Percentiles rank a stretch among this genome's conserved stretches.
These are phyloP conservation scores for Parachlorella kessleri DNA, from an alignment of 139 green algal species.

Conservation along the genomic window DNA sequence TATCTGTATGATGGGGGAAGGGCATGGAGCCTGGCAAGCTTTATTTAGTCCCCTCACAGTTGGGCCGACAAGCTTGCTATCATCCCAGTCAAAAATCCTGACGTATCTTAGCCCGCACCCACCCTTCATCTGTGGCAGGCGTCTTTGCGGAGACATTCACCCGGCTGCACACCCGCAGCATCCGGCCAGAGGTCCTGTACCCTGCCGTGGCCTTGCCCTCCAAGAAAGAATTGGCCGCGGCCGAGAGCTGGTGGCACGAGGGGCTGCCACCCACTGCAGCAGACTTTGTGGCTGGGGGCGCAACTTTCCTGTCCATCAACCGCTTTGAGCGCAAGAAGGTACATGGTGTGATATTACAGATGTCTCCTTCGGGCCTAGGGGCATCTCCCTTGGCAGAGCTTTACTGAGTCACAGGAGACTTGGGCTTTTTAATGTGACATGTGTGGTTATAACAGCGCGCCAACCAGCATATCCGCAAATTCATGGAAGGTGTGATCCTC, in stretches of 20 bases:
- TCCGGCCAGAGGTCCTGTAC: conserved; percentile 81
- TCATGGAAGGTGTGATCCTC: too few relatives aligned
- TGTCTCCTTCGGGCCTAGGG: too few relatives aligned
- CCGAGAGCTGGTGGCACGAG: conserved; percentile 35
- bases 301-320: conserved; percentile 96
- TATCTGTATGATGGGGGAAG: too few relatives aligned
- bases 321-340: conserved; percentile 98
- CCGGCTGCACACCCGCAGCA: conserved; percentile 42
- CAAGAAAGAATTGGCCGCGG: conserved; percentile 41
- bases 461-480: too few relatives aligned
- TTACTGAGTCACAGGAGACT: too few relatives aligned
- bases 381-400: too few relatives aligned
- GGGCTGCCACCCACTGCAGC: conserved; percentile 52
- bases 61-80: too few relatives aligned
- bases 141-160: conserved; percentile 87
- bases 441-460: too few relatives aligned
- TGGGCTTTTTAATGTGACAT: too few relatives aligned
- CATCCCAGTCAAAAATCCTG: too few relatives aligned
- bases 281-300: conserved; percentile 42
- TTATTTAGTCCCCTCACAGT: too few relatives aligned
- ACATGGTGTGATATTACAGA: neutral
- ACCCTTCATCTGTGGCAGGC: conserved; percentile 23
- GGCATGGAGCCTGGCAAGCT: too few relatives aligned
- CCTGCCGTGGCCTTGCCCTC: conserved; percentile 79
- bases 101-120: neutral